These are phyloP conservation scores for Climacium dendroides DNA, from an alignment of 225 moss, liverwort and hornwort genomes.

Conservation along the genomic window DNA sequence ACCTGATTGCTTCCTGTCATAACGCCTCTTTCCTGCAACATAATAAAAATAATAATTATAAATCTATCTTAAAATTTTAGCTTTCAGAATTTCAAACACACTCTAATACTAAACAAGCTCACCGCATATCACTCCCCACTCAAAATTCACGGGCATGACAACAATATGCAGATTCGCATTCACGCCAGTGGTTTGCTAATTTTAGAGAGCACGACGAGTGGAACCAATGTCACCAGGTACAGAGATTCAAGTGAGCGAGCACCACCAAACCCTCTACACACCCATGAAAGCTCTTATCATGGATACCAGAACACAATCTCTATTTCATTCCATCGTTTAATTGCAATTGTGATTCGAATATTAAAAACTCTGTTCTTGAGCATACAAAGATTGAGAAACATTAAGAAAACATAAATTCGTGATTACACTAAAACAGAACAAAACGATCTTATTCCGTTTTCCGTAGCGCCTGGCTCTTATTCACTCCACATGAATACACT, in stretches of 20 bases:
- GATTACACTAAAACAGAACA: neutral
- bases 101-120: neutral
- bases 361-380: neutral
- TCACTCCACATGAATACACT: too few relatives aligned
- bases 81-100: neutral
- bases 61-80: neutral
- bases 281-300: neutral
- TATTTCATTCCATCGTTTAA: too few relatives aligned
- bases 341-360: neutral
- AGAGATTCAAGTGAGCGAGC: neutral
- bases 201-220: neutral
- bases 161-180: neutral
- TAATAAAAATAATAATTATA: neutral
- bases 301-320: neutral
- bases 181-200: neutral
- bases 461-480: too few relatives aligned
- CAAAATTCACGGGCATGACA: neutral
- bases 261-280: neutral
- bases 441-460: neutral
- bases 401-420: neutral
- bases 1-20: constrained; percentile 94
- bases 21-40: constrained; percentile 83
- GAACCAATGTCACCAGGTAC: neutral
- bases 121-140: neutral
- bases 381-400: too few relatives aligned